A percentile compares a stretch with the other conserved stretches of the same genome.
These are phyloP conservation scores for Colletotrichum tropicale DNA, from an alignment of 2,329 filamentous ascomycete species.

Conservation along the genomic window DNA sequence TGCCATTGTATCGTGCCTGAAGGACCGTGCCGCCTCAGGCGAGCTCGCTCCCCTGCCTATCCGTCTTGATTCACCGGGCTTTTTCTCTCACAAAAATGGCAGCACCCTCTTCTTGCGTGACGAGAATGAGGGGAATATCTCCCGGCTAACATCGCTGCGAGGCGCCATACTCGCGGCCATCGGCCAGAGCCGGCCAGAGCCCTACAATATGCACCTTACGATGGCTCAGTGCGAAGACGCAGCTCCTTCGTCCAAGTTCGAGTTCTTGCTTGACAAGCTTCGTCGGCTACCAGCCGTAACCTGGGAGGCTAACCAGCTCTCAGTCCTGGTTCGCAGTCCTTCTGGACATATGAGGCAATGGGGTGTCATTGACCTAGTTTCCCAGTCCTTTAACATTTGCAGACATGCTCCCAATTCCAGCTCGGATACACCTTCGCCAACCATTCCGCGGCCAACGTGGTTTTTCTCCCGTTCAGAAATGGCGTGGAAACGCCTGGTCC, in stretches of 20 bases:
- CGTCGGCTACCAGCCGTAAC: conserved; percentile 48
- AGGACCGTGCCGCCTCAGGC: not conserved
- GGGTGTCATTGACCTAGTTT: conserved; percentile 49
- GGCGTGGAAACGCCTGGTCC: not conserved
- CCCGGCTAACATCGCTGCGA: conserved; percentile 36
- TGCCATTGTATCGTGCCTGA: conserved; percentile 39
- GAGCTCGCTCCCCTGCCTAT: conserved; percentile 26
- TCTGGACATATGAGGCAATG: conserved; percentile 60
- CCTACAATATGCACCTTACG: conserved; percentile 59
- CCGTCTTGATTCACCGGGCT: conserved; percentile 43
- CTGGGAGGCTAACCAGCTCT: conserved; percentile 54
- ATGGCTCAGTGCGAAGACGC: conserved; percentile 61
- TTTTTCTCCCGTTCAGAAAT: not conserved
- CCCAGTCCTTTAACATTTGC: conserved; percentile 4
- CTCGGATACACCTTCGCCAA: not conserved
- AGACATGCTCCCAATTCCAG: not conserved
- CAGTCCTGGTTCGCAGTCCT: conserved; percentile 56
- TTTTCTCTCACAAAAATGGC: conserved; percentile 53
- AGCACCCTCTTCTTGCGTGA: conserved; percentile 55
- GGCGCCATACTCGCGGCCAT: conserved; percentile 38
- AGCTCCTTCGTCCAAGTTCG: conserved; percentile 43
- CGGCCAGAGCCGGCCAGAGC: conserved; percentile 26
- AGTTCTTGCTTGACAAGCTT: conserved; percentile 58
- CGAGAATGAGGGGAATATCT: conserved; percentile 20
- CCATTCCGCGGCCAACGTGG: not conserved